Evolutionary conservation across 306 rosid genomes (phyloP).

Genomic region (Citrullus amarus): DNA sequence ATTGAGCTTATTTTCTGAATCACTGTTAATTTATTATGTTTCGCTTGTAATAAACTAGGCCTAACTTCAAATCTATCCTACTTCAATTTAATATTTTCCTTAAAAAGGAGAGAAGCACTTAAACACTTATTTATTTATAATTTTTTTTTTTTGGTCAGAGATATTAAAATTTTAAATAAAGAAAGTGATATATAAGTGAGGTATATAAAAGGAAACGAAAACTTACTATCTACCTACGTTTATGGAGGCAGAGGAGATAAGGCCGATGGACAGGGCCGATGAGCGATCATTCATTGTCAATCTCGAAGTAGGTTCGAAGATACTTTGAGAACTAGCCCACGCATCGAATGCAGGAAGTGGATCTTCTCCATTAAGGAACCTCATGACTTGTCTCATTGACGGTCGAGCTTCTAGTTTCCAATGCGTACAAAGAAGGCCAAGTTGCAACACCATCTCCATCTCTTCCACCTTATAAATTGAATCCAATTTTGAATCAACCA

Average conservation of each 20-base stretch:
- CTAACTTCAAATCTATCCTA: too few species aligned
- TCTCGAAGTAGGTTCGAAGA: slow-evolving; percentile 11
- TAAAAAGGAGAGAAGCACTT: too few species aligned
- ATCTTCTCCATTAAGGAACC: slow-evolving; percentile 42
- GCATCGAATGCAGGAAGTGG: slow-evolving; percentile 26
- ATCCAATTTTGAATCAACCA: slow-evolving; percentile 34
- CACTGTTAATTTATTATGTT: too few species aligned
- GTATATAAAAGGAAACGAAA: too few species aligned
- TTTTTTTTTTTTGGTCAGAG: too few species aligned
- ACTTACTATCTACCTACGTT: slow-evolving; percentile 33
- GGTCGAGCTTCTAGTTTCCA: slow-evolving; percentile 38
- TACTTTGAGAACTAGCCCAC: slow-evolving; percentile 21
- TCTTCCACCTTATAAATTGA: slow-evolving; percentile 28
- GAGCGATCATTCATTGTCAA: slow-evolving; percentile 8
- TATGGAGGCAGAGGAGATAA: slow-evolving; percentile 19
- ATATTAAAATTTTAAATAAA: too few species aligned
- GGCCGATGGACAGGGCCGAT: slow-evolving; percentile 5
- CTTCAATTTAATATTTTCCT: too few species aligned
- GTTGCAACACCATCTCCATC: slow-evolving; percentile 37
- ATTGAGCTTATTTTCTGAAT: too few species aligned
- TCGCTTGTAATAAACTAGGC: too few species aligned
- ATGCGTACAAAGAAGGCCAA: slow-evolving; percentile 53
- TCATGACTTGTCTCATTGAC: slow-evolving; percentile 38
- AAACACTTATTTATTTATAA: too few species aligned
- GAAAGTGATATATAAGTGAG: too few species aligned